Evolutionary conservation across 225 moss, liverwort and hornwort species (phyloP).

Genomic region (Anthoceros angustus): DNA sequence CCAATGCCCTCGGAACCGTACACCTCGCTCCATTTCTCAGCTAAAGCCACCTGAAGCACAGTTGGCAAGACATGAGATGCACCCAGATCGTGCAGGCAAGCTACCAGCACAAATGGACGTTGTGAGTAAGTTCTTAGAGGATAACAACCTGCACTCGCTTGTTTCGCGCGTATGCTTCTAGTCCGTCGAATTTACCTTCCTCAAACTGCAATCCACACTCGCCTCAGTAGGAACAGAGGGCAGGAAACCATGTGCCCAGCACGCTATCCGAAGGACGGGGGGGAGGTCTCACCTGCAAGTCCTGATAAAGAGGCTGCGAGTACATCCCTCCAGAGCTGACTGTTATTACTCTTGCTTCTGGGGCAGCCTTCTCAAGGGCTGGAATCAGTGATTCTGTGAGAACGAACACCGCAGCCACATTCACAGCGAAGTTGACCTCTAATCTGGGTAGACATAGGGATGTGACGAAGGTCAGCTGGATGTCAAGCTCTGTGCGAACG

Average conservation of each 20-base stretch:
- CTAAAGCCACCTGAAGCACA: conserved; percentile 36
- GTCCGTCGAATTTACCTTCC: conserved; percentile 52
- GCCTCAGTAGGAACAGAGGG: neutral
- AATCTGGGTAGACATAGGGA: conserved; percentile 21
- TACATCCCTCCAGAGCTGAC: conserved; percentile 70
- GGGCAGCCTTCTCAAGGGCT: conserved; percentile 47
- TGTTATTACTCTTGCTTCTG: conserved; percentile 45
- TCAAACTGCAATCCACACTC: conserved; percentile 42
- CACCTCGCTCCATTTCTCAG: conserved; percentile 48
- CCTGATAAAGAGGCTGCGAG: conserved; percentile 35
- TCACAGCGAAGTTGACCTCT: conserved; percentile 80
- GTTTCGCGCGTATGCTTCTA: conserved; percentile 50
- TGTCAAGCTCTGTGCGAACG: neutral
- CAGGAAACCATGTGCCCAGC: neutral
- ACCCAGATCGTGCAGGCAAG: neutral
- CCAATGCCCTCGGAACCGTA: conserved; percentile 32
- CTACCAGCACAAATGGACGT: neutral
- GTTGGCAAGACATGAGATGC: neutral
- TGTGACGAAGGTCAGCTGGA: neutral
- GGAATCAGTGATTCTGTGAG: conserved; percentile 56
- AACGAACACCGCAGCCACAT: conserved; percentile 52
- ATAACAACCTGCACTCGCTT: conserved; percentile 57
- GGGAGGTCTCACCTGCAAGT: conserved; percentile 28
- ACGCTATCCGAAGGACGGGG: neutral
- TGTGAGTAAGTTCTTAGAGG: neutral